Conservation (phyloP, 495 filamentous ascomycete species). For the Lasiosphaeria miniovina region DNA sequence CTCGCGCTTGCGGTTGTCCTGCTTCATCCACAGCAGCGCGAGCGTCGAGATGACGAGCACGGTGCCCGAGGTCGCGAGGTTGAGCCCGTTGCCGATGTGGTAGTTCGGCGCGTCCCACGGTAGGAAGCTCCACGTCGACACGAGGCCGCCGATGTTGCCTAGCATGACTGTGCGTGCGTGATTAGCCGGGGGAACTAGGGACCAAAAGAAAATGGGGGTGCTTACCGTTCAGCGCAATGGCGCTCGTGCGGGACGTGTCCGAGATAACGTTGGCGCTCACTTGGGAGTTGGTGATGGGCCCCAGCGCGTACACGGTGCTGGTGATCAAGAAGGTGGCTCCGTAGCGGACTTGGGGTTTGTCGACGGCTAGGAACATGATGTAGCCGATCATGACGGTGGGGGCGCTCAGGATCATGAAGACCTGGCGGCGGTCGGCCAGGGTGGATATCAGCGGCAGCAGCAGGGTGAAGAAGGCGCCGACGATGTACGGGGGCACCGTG, state of each 20-base stretch:
- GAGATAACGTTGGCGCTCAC: constrained; percentile 67
- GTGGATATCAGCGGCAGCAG: constrained; percentile 60
- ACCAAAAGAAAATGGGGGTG: too few relatives aligned
- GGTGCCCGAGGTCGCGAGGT: constrained; percentile 58
- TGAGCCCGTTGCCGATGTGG: constrained; percentile 70
- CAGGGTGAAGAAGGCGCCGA: constrained; percentile 66
- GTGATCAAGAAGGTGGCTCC: constrained; percentile 71
- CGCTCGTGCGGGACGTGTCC: constrained; percentile 63
- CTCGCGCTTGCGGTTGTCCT: constrained; percentile 60
- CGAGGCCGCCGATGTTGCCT: constrained; percentile 68
- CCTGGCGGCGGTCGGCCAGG: constrained; percentile 55
- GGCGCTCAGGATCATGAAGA: constrained; percentile 58
- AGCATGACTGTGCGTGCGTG: constrained; percentile 53
- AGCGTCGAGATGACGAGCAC: constrained; percentile 48
- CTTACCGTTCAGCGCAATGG: constrained; percentile 48
- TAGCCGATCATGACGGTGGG: constrained; percentile 64
- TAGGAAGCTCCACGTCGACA: constrained; percentile 69
- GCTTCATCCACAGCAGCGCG: constrained; percentile 59
- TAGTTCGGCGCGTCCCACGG: constrained; percentile 64
- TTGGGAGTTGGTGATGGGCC: constrained; percentile 63
- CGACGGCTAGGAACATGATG: constrained; percentile 66
- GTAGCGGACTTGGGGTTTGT: constrained; percentile 54
- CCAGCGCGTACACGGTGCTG: constrained; percentile 64
- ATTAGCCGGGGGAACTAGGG: not conserved
- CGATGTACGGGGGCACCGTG: constrained; percentile 69